A percentile compares a stretch with the other conserved stretches of the same genome.
Evolutionary conservation across 305 asterid species (phyloP).

Genomic region (Nicotiana rustica): DNA sequence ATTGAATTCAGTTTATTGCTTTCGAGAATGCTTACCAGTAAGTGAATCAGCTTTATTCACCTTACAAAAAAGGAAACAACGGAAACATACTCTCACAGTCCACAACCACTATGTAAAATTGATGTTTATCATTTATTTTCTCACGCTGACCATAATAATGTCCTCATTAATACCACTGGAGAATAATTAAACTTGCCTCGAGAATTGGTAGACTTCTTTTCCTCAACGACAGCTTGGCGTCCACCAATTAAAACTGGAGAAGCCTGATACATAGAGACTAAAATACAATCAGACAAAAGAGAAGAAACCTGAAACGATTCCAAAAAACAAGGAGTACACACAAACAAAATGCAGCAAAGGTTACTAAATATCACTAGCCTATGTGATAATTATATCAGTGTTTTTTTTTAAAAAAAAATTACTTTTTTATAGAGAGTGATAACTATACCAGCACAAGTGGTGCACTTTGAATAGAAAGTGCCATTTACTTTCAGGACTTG

Average conservation of each 20-base stretch:
- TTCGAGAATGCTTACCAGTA: not conserved
- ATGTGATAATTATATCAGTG: not conserved
- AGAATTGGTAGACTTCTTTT: slow-evolving; percentile 86
- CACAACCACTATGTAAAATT: slow-evolving; percentile 2
- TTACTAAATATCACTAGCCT: slow-evolving; percentile 18
- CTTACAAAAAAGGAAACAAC: not conserved
- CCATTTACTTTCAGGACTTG: not conserved
- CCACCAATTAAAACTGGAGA: slow-evolving; percentile 78
- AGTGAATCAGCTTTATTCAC: not conserved
- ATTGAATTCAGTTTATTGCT: not conserved
- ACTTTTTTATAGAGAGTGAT: not conserved
- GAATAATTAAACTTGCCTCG: slow-evolving; percentile 63
- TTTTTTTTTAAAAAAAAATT: too few species aligned
- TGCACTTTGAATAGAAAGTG: not conserved
- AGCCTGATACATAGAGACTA: slow-evolving; percentile 59
- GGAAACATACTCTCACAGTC: not conserved
- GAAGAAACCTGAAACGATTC: slow-evolving; percentile 9
- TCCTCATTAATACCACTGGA: not conserved
- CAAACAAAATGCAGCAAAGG: not conserved
- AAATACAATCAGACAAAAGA: slow-evolving; percentile 7
- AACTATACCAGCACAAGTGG: not conserved
- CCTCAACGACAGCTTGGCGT: slow-evolving; percentile 70
- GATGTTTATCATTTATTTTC: not conserved
- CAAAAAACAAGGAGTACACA: not conserved
- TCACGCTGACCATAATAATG: not conserved